Evolutionary conservation across 1,284 basidiomycete genomes (phyloP).

Genomic region (Gymnopus androsaceus): DNA sequence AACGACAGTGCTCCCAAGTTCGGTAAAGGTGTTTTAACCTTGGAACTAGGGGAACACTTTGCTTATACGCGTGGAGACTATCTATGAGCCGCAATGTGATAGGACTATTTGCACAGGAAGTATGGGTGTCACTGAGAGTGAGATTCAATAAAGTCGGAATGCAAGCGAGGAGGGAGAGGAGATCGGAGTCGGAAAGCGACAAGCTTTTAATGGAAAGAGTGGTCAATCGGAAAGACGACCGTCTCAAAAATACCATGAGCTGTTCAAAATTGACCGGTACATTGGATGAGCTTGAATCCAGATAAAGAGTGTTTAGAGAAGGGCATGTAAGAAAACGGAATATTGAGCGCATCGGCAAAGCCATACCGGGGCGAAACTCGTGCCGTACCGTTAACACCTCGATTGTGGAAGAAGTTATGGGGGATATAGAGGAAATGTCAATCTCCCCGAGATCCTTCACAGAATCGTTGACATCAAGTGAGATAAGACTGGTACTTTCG

Average conservation of each 20-base stretch:
- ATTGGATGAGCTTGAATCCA: too few species aligned
- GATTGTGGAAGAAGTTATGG: background rate
- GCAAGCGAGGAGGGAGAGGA: background rate
- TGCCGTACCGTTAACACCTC: background rate
- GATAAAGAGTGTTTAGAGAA: background rate
- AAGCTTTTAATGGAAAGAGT: background rate
- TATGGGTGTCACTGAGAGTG: background rate
- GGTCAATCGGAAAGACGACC: background rate
- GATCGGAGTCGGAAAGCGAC: background rate
- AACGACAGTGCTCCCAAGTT: background rate
- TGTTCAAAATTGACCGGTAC: background rate
- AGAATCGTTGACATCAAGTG: too few species aligned
- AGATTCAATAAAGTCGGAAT: background rate
- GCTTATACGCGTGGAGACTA: background rate
- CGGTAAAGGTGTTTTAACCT: background rate
- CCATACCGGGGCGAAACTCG: background rate
- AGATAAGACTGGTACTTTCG: too few species aligned
- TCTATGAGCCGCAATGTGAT: background rate
- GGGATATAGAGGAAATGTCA: background rate
- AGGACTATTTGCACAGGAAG: background rate
- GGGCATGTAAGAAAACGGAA: background rate
- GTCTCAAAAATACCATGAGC: background rate
- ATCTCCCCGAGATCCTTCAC: too few species aligned
- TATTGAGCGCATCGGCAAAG: background rate
- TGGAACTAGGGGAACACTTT: background rate